Evolutionary conservation across 305 asterid genomes (phyloP).

Genomic region (Solanum hybrid): DNA sequence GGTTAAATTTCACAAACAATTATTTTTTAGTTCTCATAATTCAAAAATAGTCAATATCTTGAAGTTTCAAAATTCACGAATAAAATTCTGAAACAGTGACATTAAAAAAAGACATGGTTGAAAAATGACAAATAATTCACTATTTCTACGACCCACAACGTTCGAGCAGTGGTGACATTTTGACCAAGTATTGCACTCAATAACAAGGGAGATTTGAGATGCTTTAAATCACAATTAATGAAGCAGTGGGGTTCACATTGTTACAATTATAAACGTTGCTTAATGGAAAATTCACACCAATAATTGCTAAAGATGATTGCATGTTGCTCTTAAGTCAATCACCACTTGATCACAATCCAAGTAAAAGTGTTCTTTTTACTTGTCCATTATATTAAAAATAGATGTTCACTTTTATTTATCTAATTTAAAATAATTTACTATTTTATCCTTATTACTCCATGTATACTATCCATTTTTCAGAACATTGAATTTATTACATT

Average conservation of each 20-base stretch:
- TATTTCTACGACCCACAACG: not conserved
- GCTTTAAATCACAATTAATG: not conserved
- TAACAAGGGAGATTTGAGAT: not conserved
- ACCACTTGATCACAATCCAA: not conserved
- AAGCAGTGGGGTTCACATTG: not conserved
- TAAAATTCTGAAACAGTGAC: not conserved
- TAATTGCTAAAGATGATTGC: not conserved
- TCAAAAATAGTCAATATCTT: not conserved
- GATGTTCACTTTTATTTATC: fast-evolving
- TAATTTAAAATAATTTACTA: too few relatives aligned
- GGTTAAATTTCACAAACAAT: not conserved
- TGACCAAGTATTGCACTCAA: not conserved
- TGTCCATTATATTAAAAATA: not conserved
- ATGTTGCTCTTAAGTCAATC: not conserved
- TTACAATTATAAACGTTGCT: not conserved
- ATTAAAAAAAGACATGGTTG: not conserved
- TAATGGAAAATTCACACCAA: not conserved
- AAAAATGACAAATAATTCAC: not conserved
- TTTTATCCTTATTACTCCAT: not conserved
- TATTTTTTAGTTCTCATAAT: not conserved
- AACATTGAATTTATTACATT: too few relatives aligned
- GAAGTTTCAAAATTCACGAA: not conserved
- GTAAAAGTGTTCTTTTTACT: not conserved
- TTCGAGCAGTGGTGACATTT: not conserved
- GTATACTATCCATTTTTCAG: too few relatives aligned